phyloP scores from a whole-genome alignment of 2,329 filamentous ascomycete species.

The Fusarium nisikadoi region DNA sequence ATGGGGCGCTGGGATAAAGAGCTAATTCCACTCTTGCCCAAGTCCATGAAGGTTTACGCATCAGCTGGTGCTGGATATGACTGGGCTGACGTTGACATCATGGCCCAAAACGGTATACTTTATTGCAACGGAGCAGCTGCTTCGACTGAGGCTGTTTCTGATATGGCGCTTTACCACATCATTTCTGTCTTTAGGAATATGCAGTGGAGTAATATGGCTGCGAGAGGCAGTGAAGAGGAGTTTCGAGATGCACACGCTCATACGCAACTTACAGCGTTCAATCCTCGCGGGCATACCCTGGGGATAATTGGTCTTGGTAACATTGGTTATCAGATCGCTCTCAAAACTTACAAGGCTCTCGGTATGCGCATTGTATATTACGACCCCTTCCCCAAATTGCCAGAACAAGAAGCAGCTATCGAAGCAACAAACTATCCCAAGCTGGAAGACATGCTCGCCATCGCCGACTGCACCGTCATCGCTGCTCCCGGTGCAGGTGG shows the following conservation, averaged over 20 bases:
- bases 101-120: conserved; percentile 54
- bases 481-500: conserved; percentile 17
- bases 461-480: conserved; percentile 23
- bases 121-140: conserved; percentile 72
- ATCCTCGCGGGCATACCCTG: conserved; percentile 63
- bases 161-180: conserved; percentile 69
- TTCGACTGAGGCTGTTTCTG: conserved; percentile 70
- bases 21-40: conserved; percentile 64
- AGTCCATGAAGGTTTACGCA: conserved; percentile 65
- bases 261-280: conserved; percentile 63
- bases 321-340: conserved; percentile 63
- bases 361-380: conserved; percentile 68
- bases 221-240: conserved; percentile 53
- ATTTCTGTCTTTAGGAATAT: conserved; percentile 68
- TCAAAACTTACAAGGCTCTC: conserved; percentile 64
- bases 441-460: conserved; percentile 12
- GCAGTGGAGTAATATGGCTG: conserved; percentile 64
- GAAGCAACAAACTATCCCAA: conserved; percentile 52
- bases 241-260: conserved; percentile 66
- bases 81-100: conserved; percentile 65
- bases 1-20: conserved; percentile 73
- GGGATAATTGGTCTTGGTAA: conserved; percentile 71
- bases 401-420: conserved; percentile 55
- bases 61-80: conserved; percentile 72
- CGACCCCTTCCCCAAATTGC: conserved; percentile 56